Conservation (phyloP, 345 rosid species). For the Clausena lansium region DNA sequence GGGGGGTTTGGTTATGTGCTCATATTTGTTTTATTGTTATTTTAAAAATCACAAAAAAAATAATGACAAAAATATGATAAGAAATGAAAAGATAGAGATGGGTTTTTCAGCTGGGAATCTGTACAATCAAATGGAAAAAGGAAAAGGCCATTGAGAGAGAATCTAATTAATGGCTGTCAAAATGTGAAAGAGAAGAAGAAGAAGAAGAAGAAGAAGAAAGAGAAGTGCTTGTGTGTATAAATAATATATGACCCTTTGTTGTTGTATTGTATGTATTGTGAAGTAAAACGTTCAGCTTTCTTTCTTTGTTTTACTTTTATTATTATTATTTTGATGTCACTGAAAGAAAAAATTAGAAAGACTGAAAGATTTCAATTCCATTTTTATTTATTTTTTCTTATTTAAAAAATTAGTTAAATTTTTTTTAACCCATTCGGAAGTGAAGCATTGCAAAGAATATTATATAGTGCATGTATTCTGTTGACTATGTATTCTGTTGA, state of each 20-base stretch:
- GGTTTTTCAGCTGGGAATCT: conserved; percentile 53
- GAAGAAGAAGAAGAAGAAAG: conserved; percentile 12
- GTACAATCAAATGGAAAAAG: conserved; percentile 56
- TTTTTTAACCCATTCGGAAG: neutral
- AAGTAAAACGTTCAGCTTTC: conserved; percentile 35
- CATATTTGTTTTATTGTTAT: conserved; percentile 9
- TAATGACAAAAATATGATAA: conserved; percentile 22
- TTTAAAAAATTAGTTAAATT: neutral
- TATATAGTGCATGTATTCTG: conserved; percentile 34
- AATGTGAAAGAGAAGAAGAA: conserved; percentile 35
- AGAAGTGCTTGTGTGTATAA: conserved; percentile 9
- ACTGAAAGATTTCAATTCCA: neutral
- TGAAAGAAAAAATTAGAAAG: neutral
- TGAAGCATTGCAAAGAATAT: conserved; percentile 24
- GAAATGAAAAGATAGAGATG: conserved; percentile 25
- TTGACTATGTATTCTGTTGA: conserved; percentile 51
- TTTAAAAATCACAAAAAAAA: conserved; percentile 13
- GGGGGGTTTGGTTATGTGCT: neutral
- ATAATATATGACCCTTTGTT: conserved; percentile 18
- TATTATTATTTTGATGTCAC: conserved; percentile 1
- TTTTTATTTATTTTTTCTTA: neutral
- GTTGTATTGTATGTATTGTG: conserved; percentile 24
- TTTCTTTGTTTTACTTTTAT: conserved; percentile 6
- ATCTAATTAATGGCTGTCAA: conserved; percentile 66
- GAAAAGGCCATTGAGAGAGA: conserved; percentile 47